Base-by-base conservation (phyloP, 2,329 filamentous ascomycete genomes). In the Apiospora marii region DNA sequence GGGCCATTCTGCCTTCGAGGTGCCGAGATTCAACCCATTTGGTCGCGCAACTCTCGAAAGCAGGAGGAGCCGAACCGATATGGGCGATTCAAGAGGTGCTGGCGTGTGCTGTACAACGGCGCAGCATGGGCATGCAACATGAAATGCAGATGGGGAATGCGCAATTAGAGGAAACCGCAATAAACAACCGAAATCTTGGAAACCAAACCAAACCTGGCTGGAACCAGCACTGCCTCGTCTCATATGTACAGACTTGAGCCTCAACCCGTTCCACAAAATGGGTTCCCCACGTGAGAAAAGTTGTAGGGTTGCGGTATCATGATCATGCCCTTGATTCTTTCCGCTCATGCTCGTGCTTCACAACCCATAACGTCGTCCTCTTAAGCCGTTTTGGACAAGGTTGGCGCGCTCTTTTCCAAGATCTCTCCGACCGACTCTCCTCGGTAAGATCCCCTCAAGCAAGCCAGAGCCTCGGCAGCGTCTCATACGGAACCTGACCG, bases 161-260 rank as follows among this genome's bases (percentile, higher is more conserved):
- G 58, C 58, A 41, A 64, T 64, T 64, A 24, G 58, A 64, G n/a
- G 34, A 64, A 64, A 64, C 58, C 34, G 34, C 58, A 19, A 64
- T 64, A 64, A 64, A 64, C 34, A 64, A 64, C 58, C 58, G 58
- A 41, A 24, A 64, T 64, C 30, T 64, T 64, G 34, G 34, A 64
- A 64, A 64, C 58, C 58, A 64, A 64, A 64, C 58, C 58, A 64
- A 64, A 64, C 58, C 58, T 64, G 58, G 58, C 58, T 64, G 58
- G 58, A 64, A 64, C 58, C 58, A 64, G 34, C 58, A 64, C 58
- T 64, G 58, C 58, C 58, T 41, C 58, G 58, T 64, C 58, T 64
- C 58, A 41, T 64, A 41, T 41, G 58, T 64, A 41, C 34, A 41
- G 58, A 64, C 58, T 64, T 64, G 58, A 64, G 58, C 58, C 58